Evolutionary conservation across 1,284 basidiomycete genomes (phyloP).

Genomic region (Rhodotorula sp.): DNA sequence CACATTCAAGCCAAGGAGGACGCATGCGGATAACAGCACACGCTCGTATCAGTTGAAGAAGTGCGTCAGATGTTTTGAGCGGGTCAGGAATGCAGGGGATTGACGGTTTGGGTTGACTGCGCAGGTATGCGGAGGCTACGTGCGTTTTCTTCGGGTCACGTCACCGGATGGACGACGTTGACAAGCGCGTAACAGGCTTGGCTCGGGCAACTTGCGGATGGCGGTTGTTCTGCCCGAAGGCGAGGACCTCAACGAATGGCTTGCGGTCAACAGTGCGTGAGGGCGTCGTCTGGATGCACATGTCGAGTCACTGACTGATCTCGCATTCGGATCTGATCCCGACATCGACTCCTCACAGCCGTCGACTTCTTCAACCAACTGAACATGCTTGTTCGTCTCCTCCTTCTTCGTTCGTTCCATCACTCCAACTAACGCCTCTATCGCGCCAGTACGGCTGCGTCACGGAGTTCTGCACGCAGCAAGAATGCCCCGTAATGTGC

Average conservation of each 20-base stretch:
- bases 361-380: conserved; percentile 47
- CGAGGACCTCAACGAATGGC: conserved; percentile 93
- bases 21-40: conserved; percentile 22
- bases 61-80: conserved; percentile 18
- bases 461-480: conserved; percentile 91
- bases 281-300: no score
- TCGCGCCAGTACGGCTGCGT: conserved; percentile 73
- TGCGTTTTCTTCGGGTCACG: background rate
- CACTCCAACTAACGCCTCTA: no score
- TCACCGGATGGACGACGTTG: background rate
- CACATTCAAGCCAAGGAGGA: conserved; percentile 34
- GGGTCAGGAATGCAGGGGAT: background rate
- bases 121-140: conserved; percentile 45
- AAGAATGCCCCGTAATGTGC: conserved; percentile 98
- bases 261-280: conserved; percentile 91
- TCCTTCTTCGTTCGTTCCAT: no score
- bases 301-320: no score
- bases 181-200: conserved; percentile 47
- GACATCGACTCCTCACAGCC: no score
- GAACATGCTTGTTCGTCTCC: conserved; percentile 42
- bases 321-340: no score
- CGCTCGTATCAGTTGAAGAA: conserved; percentile 44
- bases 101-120: background rate
- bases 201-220: conserved; percentile 84
- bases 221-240: conserved; percentile 91